Evolutionary conservation across 1,139 yeast genomes (phyloP).

Genomic region (Lodderomyces metapsilosis): DNA sequence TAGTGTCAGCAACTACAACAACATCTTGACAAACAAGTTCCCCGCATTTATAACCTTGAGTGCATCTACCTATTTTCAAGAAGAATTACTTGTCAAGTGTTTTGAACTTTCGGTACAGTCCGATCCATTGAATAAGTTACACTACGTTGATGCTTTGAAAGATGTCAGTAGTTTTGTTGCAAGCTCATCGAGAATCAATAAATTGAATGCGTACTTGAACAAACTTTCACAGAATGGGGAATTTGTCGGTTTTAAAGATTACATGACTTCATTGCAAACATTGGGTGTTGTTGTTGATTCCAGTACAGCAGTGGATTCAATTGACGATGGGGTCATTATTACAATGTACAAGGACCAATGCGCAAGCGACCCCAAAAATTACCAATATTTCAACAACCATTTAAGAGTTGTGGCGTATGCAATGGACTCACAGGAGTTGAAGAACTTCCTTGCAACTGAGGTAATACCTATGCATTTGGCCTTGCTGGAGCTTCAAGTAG

Average conservation of each 20-base stretch:
- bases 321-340: constrained; percentile 45
- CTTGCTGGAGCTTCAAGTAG: constrained; percentile 58
- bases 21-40: constrained; percentile 18
- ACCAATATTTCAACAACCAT: constrained; percentile 32
- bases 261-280: constrained; percentile 50
- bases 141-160: constrained; percentile 65
- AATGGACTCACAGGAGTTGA: constrained; percentile 44
- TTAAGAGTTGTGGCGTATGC: constrained; percentile 45
- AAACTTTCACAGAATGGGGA: constrained; percentile 54
- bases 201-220: constrained; percentile 47
- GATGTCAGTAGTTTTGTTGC: constrained; percentile 9
- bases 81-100: constrained; percentile 58
- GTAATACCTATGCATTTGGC: constrained; percentile 58
- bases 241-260: constrained; percentile 59
- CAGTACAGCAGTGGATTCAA: constrained; percentile 15
- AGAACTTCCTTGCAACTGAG: constrained; percentile 50
- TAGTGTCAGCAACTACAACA: constrained; percentile 17
- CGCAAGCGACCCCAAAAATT: constrained; percentile 34
- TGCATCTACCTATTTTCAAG: constrained; percentile 56
- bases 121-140: constrained; percentile 55
- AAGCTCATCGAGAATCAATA: constrained; percentile 11
- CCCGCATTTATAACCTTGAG: constrained; percentile 55
- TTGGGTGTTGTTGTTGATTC: constrained; percentile 43
- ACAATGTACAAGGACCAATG: constrained; percentile 46
- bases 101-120: constrained; percentile 53